phyloP scores from a whole-genome alignment of 2,329 filamentous ascomycete species.

The Periconia macrospinosa region DNA sequence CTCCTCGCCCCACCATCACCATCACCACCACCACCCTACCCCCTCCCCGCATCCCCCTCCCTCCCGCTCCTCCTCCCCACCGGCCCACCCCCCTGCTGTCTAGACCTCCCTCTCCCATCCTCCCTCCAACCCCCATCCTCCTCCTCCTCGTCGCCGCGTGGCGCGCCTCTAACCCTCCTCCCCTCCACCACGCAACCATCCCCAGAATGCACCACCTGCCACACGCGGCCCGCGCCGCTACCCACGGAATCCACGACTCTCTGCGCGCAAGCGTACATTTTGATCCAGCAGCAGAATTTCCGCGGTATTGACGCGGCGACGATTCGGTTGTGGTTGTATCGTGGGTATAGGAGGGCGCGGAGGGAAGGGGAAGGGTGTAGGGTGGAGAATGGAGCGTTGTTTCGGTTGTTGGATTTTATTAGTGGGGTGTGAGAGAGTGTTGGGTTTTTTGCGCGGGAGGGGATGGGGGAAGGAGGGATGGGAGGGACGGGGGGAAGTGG shows the following conservation, averaged over 20 bases:
- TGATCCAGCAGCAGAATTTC: conserved; percentile 40
- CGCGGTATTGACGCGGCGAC: conserved; percentile 32
- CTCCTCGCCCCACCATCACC: conserved; percentile 1
- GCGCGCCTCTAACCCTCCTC: neutral
- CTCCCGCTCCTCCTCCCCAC: conserved; percentile 1
- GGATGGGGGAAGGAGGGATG: no score
- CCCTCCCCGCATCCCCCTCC: conserved; percentile 4
- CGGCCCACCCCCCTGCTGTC: conserved; percentile 31
- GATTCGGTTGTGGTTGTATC: conserved; percentile 35
- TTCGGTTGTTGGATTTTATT: conserved; percentile 39
- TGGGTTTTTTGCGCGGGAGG: no score
- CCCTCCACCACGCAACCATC: neutral
- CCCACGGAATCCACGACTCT: conserved; percentile 36
- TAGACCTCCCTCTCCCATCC: neutral
- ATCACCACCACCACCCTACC: conserved; percentile 3
- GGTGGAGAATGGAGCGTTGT: conserved; percentile 38
- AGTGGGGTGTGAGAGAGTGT: conserved; percentile 24
- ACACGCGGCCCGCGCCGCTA: conserved; percentile 25
- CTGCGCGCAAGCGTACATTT: conserved; percentile 36
- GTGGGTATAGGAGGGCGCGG: conserved; percentile 31
- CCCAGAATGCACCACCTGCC: conserved; percentile 31
- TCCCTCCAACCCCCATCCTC: neutral
- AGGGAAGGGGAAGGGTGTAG: conserved; percentile 36
- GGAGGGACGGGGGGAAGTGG: no score
- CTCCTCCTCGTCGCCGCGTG: neutral